phyloP scores from a whole-genome alignment of 305 asterid species.

The Fraxinus paxiana region DNA sequence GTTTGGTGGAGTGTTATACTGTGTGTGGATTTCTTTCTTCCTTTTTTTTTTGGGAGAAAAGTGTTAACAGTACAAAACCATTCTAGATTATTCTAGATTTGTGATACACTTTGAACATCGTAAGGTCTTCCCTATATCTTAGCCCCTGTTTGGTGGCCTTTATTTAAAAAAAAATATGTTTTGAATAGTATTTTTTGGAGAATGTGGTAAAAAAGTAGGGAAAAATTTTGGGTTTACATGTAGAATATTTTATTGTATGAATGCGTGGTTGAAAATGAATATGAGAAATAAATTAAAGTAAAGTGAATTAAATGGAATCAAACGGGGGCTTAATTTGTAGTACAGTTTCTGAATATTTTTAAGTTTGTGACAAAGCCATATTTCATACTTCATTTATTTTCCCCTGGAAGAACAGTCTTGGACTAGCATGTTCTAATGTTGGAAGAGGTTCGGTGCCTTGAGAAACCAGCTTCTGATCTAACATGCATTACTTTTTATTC shows the following conservation, averaged over 20 bases:
- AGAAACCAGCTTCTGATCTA: not conserved
- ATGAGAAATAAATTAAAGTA: too few relatives aligned
- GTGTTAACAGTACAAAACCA: not conserved
- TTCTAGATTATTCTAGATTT: not conserved
- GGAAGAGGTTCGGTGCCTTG: not conserved
- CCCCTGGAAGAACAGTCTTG: not conserved
- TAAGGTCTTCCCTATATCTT: not conserved
- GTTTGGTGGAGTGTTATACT: constrained; percentile 1
- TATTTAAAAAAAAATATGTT: too few relatives aligned
- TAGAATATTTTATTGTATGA: too few relatives aligned
- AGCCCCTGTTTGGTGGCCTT: too few relatives aligned
- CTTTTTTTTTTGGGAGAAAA: not conserved
- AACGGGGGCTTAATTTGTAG: not conserved
- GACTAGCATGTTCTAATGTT: not conserved
- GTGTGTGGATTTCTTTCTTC: not conserved
- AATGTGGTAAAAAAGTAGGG: too few relatives aligned
- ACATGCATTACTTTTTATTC: not conserved
- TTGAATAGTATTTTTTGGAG: too few relatives aligned
- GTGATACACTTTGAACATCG: not conserved
- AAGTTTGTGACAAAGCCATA: not conserved
- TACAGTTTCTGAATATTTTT: not conserved
- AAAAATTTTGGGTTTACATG: too few relatives aligned
- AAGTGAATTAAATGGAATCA: too few relatives aligned
- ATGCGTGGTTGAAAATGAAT: too few relatives aligned
- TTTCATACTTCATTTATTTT: not conserved